Evolutionary conservation across 768 basidiomycete species (phyloP), one percentile per base, ranked within the genome.

Genomic region (Neoboletus magnificus): DNA sequence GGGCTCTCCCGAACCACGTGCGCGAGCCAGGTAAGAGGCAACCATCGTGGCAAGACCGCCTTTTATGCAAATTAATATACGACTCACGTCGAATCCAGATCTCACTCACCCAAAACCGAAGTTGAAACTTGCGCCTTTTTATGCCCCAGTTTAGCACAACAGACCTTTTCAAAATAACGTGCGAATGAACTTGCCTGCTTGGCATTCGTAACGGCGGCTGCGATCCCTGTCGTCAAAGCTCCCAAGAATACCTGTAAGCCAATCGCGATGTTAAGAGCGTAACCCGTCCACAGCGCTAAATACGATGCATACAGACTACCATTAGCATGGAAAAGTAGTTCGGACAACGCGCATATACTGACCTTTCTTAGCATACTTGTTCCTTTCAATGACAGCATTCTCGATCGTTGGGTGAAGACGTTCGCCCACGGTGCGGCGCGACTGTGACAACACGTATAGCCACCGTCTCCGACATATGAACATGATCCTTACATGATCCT

Each of bases 1-100:
- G 2, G 89, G 89, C 60, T 90, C 88, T 36, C 81, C 80, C 0
- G 86, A 83, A 12, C 87, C 86, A 27, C 87, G 81, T 25, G 80
- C 77, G 13, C 84, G 82, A 4, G 88, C 89, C 25, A 91, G 76
- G 67, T 86, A 90, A 2, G 87, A 85, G 18, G 88, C 87, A 15
- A 85, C 78, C 20, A 89, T 22, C 0, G 88, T 91, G 4, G 87
- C 69, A 12, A 86, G 54, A n/a, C 83, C 87, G 32, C 89, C 85
- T 83, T 18, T 0, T 50, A 22, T 20, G 8, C 39, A 30, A 18
- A 18, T 60, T 29, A 50, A 45, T 7, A 1, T 6, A 36, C 20
- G 40, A 22, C 10, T 32, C 29, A 32, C 1, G 9, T 33, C 5
- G 25, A 57, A 27, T 44, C 3, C 10, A 32, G 32, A 32, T 12